phyloP scores from a whole-genome alignment of 2,329 filamentous ascomycete genomes.

The Colletotrichum camelliae region DNA sequence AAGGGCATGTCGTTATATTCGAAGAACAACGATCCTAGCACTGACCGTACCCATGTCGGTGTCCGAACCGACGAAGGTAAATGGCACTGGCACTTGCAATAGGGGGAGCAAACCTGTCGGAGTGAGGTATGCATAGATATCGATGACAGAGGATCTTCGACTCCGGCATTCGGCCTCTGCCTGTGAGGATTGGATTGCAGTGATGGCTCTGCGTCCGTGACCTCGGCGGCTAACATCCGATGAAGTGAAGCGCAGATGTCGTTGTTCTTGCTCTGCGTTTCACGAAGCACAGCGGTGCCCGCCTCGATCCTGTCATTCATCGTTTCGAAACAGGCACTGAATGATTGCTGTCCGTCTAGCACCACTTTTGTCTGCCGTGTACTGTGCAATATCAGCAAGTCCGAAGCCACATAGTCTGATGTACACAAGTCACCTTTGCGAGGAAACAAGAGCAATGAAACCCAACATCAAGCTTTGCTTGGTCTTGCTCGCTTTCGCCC shows the following conservation, averaged over 20 bases:
- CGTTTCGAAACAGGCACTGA: not conserved
- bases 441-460: not conserved
- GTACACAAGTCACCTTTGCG: not conserved
- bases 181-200: not conserved
- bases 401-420: not conserved
- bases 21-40: not conserved
- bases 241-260: not conserved
- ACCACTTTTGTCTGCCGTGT: not conserved
- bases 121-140: not conserved
- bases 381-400: not conserved
- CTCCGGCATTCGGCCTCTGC: not conserved
- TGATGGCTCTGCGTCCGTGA: not conserved
- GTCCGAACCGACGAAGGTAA: not conserved
- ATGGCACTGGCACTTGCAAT: slow-evolving; percentile 9
- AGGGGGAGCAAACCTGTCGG: not conserved
- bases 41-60: not conserved
- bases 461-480: not conserved
- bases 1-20: not conserved
- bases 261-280: not conserved
- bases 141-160: not conserved
- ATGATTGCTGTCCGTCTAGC: not conserved
- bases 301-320: not conserved
- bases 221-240: not conserved
- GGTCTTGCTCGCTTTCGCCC: not conserved
- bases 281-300: not conserved